These are phyloP conservation scores for Pseudozyma sp. DNA, from an alignment of 1,284 basidiomycete species.

Conservation along the genomic window DNA sequence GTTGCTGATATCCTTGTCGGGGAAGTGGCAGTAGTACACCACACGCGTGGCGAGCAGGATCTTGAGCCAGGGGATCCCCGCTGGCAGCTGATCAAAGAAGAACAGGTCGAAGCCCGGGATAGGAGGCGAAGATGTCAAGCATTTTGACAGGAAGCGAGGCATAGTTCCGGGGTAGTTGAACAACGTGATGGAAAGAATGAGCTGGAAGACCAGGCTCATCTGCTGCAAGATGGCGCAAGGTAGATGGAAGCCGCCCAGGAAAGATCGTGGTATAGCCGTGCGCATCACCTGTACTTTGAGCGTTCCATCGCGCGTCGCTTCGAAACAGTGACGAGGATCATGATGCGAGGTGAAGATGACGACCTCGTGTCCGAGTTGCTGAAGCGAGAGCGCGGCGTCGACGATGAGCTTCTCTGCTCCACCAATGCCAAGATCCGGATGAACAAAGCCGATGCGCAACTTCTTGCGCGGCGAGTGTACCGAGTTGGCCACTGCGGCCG, in stretches of 20 bases:
- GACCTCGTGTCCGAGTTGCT: slow-evolving; percentile 86
- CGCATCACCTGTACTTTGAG: slow-evolving; percentile 83
- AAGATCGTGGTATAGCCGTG: slow-evolving; percentile 80
- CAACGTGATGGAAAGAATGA: slow-evolving; percentile 51
- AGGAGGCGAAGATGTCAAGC: slow-evolving; percentile 66
- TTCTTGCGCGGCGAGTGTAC: slow-evolving; percentile 47
- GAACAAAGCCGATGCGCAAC: slow-evolving; percentile 81
- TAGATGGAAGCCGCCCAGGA: slow-evolving; percentile 84
- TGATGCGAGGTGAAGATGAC: slow-evolving; percentile 94
- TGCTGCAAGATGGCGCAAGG: slow-evolving; percentile 89
- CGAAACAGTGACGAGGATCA: slow-evolving; percentile 74
- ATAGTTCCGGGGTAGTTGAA: slow-evolving; percentile 68
- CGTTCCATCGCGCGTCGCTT: slow-evolving; percentile 72
- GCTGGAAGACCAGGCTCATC: slow-evolving; percentile 75
- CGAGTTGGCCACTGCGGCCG: slow-evolving; percentile 46
- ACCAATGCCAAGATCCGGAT: slow-evolving; percentile 96
- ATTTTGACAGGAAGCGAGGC: slow-evolving; percentile 48
- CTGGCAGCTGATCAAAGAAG: slow-evolving; percentile 94
- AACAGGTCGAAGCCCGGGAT: slow-evolving; percentile 77
- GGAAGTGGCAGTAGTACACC: slow-evolving; percentile 98
- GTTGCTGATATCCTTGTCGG: slow-evolving; percentile 79
- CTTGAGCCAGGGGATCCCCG: slow-evolving; percentile 86
- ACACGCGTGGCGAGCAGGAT: slow-evolving; percentile 78
- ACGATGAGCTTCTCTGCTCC: slow-evolving; percentile 95
- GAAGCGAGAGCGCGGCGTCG: slow-evolving; percentile 90